Evolutionary conservation across 805 yeast species (phyloP), one percentile per base, ranked within the genome.

Genomic region (Schwanniomyces vanrijiae): DNA sequence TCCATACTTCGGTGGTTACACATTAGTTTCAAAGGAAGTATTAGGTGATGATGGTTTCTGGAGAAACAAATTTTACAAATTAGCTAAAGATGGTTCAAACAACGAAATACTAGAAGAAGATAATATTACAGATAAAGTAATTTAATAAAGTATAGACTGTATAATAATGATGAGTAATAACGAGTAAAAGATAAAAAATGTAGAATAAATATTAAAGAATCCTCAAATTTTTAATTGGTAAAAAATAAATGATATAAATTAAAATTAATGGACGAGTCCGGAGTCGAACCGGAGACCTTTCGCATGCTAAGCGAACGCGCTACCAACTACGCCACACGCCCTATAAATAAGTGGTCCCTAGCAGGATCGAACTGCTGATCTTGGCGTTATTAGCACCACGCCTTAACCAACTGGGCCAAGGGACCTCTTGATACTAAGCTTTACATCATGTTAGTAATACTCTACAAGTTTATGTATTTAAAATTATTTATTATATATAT

Each of bases 291-390:
- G 67, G 72, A 68, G 76, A 70, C 76, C 75, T 70, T 70, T 69
- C 75, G 67, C 76, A 68, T 69, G 75, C 75, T 66, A 69, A 69
- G 75, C 65, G 74, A 68, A 69, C 75, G 74, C 75, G 75, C 75
- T 69, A 69, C 75, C 75, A 69, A 69, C 75, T 69, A 63, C 75
- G 75, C 75, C 74, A 69, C 73, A 69, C 74, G 75, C 74, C 75
- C 68, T 29, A 11, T 6, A 10, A 10, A 10, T 8, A 58, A 66
- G 59, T 83, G 88, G 82, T 83, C 86, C 86, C 86, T 82, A 81
- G 86, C 88, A 80, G 88, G 88, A 82, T 83, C 88, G 88, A 83
- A 83, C 88, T 80, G 88, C 86, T 81, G 88, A 83, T 82, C 88
- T 73, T 60, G 77, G 77, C 76, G 76, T 72, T 72, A 71, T 72